These are phyloP conservation scores for Diaporthe sp. DNA, from an alignment of 2,329 filamentous ascomycete species.

Conservation along the genomic window DNA sequence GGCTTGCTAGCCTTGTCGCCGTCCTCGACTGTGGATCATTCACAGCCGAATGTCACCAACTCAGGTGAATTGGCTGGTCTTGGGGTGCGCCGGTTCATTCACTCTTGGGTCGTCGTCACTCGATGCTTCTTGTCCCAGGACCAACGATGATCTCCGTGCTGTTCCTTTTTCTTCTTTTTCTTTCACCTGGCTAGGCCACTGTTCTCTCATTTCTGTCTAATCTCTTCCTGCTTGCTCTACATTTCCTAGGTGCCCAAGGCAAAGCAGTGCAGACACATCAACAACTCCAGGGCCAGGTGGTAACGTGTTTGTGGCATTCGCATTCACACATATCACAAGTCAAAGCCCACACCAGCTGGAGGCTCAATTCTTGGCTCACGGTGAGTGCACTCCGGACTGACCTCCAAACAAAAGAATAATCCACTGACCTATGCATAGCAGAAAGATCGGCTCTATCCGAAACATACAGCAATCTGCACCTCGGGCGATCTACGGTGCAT, in stretches of 20 bases:
- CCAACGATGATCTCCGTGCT: background rate
- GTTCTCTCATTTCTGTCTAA: background rate
- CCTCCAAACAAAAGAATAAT: background rate
- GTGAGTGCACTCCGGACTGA: background rate
- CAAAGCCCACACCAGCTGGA: background rate
- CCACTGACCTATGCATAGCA: background rate
- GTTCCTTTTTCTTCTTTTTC: background rate
- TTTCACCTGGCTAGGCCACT: background rate
- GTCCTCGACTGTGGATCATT: background rate
- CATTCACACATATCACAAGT: background rate
- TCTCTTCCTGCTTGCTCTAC: background rate
- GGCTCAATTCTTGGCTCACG: background rate
- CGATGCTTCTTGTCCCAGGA: slow-evolving; percentile 13
- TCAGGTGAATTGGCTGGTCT: background rate
- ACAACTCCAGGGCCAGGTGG: too few species aligned
- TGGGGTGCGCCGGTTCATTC: background rate
- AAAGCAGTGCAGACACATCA: too few species aligned
- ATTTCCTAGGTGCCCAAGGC: background rate
- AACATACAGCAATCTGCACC: slow-evolving; percentile 26
- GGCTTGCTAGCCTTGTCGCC: background rate
- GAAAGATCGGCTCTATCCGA: slow-evolving; percentile 21
- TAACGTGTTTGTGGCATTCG: too few species aligned
- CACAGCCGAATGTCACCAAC: background rate
- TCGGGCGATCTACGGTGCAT: slow-evolving; percentile 25
- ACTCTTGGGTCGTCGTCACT: background rate